Percentiles rank a stretch among this genome's conserved stretches.
phyloP scores from a whole-genome alignment of 495 filamentous ascomycete species.

The Xylaria telfairii region DNA sequence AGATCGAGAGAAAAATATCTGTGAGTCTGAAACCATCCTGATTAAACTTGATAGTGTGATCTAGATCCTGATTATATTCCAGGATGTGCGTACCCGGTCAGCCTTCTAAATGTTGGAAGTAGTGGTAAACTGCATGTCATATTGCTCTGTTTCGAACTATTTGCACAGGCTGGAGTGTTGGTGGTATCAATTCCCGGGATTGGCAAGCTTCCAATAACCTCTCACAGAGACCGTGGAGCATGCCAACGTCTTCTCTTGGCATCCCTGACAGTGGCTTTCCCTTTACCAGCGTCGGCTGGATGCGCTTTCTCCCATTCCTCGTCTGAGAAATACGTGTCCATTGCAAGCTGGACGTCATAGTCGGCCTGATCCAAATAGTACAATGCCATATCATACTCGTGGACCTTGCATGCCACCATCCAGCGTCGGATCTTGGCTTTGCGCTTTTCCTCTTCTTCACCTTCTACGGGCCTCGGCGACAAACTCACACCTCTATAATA shows the following conservation, averaged over 20 bases:
- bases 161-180: neutral
- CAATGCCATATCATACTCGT: conserved; percentile 75
- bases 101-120: conserved; percentile 66
- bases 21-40: conserved; percentile 61
- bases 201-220: neutral
- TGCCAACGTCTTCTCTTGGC: conserved; percentile 6
- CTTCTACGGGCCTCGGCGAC: conserved; percentile 68
- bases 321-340: conserved; percentile 66
- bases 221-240: neutral
- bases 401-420: conserved; percentile 73
- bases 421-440: conserved; percentile 70
- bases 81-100: conserved; percentile 89
- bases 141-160: conserved; percentile 22
- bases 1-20: conserved; percentile 95
- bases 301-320: conserved; percentile 75
- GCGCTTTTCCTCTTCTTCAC: conserved; percentile 69
- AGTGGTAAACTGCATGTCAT: conserved; percentile 25
- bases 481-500: conserved; percentile 68
- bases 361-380: conserved; percentile 70
- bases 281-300: conserved; percentile 54
- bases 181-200: neutral
- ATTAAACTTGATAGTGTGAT: neutral
- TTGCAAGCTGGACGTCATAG: conserved; percentile 68
- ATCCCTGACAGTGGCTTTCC: conserved; percentile 45
- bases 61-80: conserved; percentile 27